A percentile compares a stretch with the other conserved stretches of the same genome.
These are phyloP conservation scores for Aspergillus sp. DNA, from an alignment of 2,329 filamentous ascomycete species.

Conservation along the genomic window DNA sequence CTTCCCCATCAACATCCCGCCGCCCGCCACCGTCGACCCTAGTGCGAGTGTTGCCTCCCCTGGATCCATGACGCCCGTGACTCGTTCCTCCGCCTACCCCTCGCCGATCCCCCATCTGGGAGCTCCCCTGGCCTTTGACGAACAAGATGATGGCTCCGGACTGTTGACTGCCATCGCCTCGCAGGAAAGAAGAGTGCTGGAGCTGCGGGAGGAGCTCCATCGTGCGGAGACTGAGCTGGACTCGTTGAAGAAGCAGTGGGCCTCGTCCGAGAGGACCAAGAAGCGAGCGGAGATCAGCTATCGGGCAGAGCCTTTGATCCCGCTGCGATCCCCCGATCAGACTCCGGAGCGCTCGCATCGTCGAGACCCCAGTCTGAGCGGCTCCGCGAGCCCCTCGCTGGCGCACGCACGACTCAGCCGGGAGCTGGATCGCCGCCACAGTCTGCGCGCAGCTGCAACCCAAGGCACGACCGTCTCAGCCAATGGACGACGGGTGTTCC, in stretches of 20 bases:
- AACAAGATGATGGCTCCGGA: conserved; percentile 57
- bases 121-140: conserved; percentile 31
- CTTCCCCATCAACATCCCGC: conserved; percentile 47
- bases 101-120: conserved; percentile 33
- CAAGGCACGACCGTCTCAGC: conserved; percentile 36
- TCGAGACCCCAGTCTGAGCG: conserved; percentile 31
- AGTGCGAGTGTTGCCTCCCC: conserved; percentile 31
- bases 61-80: conserved; percentile 35
- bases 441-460: conserved; percentile 56
- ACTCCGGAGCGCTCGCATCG: conserved; percentile 15
- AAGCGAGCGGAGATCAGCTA: conserved; percentile 69
- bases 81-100: conserved; percentile 34
- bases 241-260: conserved; percentile 81
- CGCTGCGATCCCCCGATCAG: conserved; percentile 48
- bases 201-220: conserved; percentile 84
- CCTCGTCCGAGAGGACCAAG: conserved; percentile 71
- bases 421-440: conserved; percentile 74
- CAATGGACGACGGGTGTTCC: conserved; percentile 65
- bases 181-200: conserved; percentile 86
- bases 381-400: conserved; percentile 26
- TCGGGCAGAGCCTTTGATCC: conserved; percentile 60
- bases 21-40: conserved; percentile 25
- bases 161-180: conserved; percentile 89
- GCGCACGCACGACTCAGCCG: conserved; percentile 42
- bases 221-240: conserved; percentile 77